These are phyloP conservation scores for Hondaea fermentalgiana DNA, from an alignment of 108 stramenopile genomes.

Conservation along the genomic window DNA sequence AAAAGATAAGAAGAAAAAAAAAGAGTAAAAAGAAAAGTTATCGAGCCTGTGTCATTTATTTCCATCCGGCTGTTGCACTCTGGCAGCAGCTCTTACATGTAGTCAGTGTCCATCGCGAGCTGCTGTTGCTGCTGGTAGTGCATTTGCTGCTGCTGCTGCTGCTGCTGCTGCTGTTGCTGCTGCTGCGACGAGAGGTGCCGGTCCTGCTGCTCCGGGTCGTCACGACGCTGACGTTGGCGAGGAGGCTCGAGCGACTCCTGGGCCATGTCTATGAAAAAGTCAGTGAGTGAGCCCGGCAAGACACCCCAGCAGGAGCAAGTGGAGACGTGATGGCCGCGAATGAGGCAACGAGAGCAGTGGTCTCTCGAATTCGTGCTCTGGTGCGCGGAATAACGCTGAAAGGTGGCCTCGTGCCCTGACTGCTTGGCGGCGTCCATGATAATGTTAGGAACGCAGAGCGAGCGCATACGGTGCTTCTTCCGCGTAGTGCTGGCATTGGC, in stretches of 20 bases:
- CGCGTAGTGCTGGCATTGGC: neutral
- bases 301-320: neutral
- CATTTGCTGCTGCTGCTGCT: neutral
- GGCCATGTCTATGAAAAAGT: neutral
- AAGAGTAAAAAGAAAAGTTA: no score
- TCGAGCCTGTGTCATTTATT: no score
- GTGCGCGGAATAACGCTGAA: neutral
- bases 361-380: neutral
- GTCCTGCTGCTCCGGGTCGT: neutral
- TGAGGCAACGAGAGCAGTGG: neutral
- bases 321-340: neutral
- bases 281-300: neutral
- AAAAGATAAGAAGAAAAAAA: no score
- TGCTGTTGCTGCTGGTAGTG: neutral
- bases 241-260: neutral
- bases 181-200: neutral
- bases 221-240: neutral
- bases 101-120: neutral
- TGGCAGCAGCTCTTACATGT: neutral
- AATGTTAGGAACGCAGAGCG: neutral
- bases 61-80: no score
- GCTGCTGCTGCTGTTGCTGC: neutral
- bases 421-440: neutral
- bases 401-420: neutral
- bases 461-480: neutral